Evolutionary conservation across 495 filamentous ascomycete genomes (phyloP), one percentile per base, ranked within the genome.

Genomic region (Xylaria cubensis): DNA sequence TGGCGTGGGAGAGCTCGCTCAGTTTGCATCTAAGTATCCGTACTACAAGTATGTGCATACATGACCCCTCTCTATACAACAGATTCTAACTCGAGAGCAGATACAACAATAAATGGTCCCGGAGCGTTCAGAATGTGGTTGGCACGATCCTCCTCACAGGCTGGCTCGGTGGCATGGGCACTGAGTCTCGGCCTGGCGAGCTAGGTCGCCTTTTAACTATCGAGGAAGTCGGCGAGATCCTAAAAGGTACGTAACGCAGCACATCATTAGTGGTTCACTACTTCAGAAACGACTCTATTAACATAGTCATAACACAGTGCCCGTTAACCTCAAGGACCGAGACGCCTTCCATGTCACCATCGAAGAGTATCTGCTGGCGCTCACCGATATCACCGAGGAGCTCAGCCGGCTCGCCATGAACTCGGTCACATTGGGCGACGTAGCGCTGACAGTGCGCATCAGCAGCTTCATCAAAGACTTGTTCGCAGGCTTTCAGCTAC

Each of bases 341-440:
- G 97, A 98, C 80, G 87, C 90, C 34, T 99, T 99, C 87, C 96
- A 98, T 79, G 84, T 99, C 71, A 95, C 94, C 39, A 94, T 97
- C 77, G 96, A 99, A 82, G 96, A 99, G 79, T 99, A 99, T 81
- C 90, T 99, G 4, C 91, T 94, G 56, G 90, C 92, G 9, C 85
- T 98, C 53, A 94, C 95, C 61, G 87, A 88, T 51, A 90, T 98
- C 70, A 91, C 97, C 69, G 94, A 98, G 74, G 96, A 99, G 81
- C 88, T 99, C 78, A 88, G 92, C 61, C 92, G 95, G 51, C 87
- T 99, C 44, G 93, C 95, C n/a, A 93, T 95, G 84, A 99, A 99
- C 83, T 92, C 93, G 2, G 96, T 99, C 74, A 99, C 95, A 0
- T 85, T 98, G 50, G 94, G 94, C 59, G 95, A 99, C 82, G 94